A percentile compares a stretch with the other conserved stretches of the same genome.
These are phyloP conservation scores for Plectosphaerella sp. DNA, from an alignment of 2,329 filamentous ascomycete species.

Conservation along the genomic window DNA sequence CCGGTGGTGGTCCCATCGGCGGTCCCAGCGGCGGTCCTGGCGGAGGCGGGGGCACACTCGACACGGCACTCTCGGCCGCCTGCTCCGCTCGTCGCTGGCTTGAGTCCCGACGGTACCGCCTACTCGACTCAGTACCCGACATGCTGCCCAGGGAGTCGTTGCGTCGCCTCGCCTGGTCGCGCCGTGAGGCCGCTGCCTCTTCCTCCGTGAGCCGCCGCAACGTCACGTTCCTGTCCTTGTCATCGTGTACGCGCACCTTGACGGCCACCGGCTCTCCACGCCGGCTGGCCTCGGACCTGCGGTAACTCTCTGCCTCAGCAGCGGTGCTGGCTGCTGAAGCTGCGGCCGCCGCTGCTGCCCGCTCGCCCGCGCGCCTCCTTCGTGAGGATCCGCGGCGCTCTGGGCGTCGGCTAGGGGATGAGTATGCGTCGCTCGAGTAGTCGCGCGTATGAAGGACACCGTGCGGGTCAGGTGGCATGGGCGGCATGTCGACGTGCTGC, in stretches of 20 bases:
- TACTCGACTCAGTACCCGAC: constrained; percentile 50
- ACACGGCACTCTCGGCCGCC: constrained; percentile 33
- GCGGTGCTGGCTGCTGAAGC: constrained; percentile 43
- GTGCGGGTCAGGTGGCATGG: constrained; percentile 41
- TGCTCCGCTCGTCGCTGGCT: constrained; percentile 41
- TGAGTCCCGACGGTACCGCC: constrained; percentile 51
- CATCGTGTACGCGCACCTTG: constrained; percentile 56
- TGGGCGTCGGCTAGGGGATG: constrained; percentile 33
- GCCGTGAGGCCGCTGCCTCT: constrained; percentile 43
- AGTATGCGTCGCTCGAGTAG: constrained; percentile 38
- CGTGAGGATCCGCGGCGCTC: constrained; percentile 41
- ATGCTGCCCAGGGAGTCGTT: constrained; percentile 51
- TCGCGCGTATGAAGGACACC: constrained; percentile 30
- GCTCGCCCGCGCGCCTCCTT: constrained; percentile 39
- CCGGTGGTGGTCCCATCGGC: no score
- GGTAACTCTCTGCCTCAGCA: constrained; percentile 37
- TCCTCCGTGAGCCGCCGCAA: constrained; percentile 57
- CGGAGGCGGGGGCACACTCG: background rate
- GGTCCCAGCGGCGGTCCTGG: no score
- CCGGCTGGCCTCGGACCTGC: constrained; percentile 27
- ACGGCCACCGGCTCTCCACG: constrained; percentile 48
- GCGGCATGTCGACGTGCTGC: constrained; percentile 31
- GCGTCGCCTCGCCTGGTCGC: constrained; percentile 32
- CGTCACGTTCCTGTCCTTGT: constrained; percentile 57
- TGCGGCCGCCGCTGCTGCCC: constrained; percentile 41